A percentile compares a stretch with the other conserved stretches of the same genome.
phyloP scores from a whole-genome alignment of 306 rosid species.

The Ormosia semicastrata region DNA sequence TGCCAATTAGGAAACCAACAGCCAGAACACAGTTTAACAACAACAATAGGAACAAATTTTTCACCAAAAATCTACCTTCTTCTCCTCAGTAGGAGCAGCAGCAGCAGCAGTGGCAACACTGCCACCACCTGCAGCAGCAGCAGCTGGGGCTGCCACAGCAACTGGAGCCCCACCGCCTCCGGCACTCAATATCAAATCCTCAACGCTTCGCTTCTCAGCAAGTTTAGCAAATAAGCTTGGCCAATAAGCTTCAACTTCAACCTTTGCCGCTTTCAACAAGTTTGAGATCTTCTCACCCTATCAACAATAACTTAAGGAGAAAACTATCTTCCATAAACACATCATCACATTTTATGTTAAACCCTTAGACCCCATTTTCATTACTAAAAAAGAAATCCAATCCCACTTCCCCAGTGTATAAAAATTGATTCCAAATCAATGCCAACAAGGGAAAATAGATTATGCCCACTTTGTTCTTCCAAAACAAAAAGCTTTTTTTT shows the following conservation, averaged over 20 bases:
- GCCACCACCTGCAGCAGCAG: slow-evolving; percentile 28
- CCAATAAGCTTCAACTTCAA: slow-evolving; percentile 65
- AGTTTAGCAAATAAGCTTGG: slow-evolving; percentile 70
- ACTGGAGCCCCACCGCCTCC: slow-evolving; percentile 57
- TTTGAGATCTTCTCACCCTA: slow-evolving; percentile 70
- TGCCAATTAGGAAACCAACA: slow-evolving; percentile 19
- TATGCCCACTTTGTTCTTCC: neutral
- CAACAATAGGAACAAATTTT: neutral
- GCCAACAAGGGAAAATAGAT: neutral
- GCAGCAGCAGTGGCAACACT: slow-evolving; percentile 36
- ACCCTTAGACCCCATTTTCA: too few relatives aligned
- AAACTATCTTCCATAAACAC: neutral
- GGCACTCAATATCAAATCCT: slow-evolving; percentile 53
- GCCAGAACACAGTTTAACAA: neutral
- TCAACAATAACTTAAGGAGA: slow-evolving; percentile 30
- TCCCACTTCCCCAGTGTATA: neutral
- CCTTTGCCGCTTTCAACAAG: slow-evolving; percentile 58
- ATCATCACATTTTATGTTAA: neutral
- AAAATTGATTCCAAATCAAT: neutral
- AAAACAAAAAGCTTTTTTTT: neutral
- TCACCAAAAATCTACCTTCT: slow-evolving; percentile 48
- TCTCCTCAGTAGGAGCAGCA: slow-evolving; percentile 53
- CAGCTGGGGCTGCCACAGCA: slow-evolving; percentile 52
- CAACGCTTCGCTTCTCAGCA: slow-evolving; percentile 62
- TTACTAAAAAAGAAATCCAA: neutral